These are phyloP conservation scores for Chrysosporium queenslandicum DNA, from an alignment of 2,329 filamentous ascomycete species.

Conservation along the genomic window DNA sequence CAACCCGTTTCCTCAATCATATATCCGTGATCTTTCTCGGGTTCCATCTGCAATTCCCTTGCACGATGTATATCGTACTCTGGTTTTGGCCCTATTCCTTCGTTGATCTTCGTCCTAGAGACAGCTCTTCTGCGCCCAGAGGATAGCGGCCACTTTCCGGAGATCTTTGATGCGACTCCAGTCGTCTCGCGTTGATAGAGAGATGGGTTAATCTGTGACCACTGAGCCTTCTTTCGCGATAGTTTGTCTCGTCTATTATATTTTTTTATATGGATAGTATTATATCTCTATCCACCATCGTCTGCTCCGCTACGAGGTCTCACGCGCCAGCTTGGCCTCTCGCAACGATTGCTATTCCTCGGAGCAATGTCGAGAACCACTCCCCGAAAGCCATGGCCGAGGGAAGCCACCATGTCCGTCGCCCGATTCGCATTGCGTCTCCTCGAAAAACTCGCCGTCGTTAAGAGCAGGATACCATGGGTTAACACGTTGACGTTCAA, in stretches of 20 bases:
- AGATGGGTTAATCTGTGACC: not conserved
- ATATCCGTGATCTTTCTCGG: not conserved
- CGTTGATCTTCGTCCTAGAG: not conserved
- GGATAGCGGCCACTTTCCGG: not conserved
- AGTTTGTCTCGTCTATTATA: not conserved
- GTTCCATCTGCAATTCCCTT: not conserved
- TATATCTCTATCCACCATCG: too few species aligned
- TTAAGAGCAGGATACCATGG: slow-evolving; percentile 31
- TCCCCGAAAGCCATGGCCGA: not conserved
- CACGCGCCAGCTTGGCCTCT: not conserved
- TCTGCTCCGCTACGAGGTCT: not conserved
- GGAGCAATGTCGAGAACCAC: not conserved
- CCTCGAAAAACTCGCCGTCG: not conserved
- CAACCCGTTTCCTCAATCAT: too few species aligned
- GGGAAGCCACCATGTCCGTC: not conserved
- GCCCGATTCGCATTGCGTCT: slow-evolving; percentile 1
- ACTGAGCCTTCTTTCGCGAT: not conserved
- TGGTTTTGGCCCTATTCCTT: slow-evolving; percentile 2
- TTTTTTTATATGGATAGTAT: not conserved
- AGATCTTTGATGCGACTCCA: not conserved
- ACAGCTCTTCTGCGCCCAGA: not conserved
- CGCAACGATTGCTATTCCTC: not conserved
- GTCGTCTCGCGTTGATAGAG: not conserved
- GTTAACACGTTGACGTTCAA: slow-evolving; percentile 33
- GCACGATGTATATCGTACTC: not conserved